Base-by-base conservation (phyloP, 176 grass and related monocot genomes). In the Metroxylon sagu region DNA sequence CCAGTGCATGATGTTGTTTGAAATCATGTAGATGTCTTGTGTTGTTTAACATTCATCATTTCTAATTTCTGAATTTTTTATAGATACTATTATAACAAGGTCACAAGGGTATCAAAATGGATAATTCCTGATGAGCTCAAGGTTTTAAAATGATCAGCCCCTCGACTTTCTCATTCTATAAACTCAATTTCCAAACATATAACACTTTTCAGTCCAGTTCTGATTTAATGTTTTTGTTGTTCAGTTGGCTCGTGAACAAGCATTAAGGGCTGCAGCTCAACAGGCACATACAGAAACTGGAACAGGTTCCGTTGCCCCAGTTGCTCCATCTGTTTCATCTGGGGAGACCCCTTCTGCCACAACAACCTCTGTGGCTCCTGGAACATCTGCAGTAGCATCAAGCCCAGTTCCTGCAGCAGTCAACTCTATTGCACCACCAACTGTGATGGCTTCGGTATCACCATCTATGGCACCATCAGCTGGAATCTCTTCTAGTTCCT, bases 71-170 rank as follows among this genome's bases (percentile, higher is more conserved):
- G 35, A 43, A 14, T 39, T 25, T 73, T 16, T 12, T 48, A 26
- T 67, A 89, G 86, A 68, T 89, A 89, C 60, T 89, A 89, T 67
- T 89, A 78, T 63, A 89, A 89, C 74, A 89, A 89, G 68, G 68
- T 58, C n/a, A 87, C 69, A 26, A 95, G 87, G 60, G 80, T 87
- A 69, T 95, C 91, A 49, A 95, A 90, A 79, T 95, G 91, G 91
- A 80, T 68, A 82, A 95, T 95, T 67, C 91, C 91, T 82, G 91
- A 87, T 26, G 83, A 95, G 57, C 79, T 95, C 28, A 95, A 87
- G 91, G 91, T 95, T 18, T 43, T 7, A 8, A 43, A 12, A 43
- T 43, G 35, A 43, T 43, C 35, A 12, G 10, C 5, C 7, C 14
- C 35, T 12, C 35, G 10, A 2, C 8, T 43, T 14, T 43, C 35